These are phyloP conservation scores for Amanita fuliginea DNA, from an alignment of 768 basidiomycete genomes.

Conservation along the genomic window DNA sequence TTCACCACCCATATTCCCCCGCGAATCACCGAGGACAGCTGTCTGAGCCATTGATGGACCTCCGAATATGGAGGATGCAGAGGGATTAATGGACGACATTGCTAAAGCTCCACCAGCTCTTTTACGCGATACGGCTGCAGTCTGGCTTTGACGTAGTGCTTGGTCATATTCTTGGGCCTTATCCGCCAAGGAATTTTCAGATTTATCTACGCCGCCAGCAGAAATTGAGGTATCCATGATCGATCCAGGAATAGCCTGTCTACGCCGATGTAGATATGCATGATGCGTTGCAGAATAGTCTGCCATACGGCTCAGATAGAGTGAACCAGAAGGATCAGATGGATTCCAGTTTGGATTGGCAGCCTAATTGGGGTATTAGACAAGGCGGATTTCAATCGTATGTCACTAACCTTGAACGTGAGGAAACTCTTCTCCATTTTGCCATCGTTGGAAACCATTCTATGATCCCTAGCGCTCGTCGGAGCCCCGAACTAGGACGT, in stretches of 20 bases:
- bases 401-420: constrained; percentile 63
- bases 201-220: constrained; percentile 14
- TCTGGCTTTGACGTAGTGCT: constrained; percentile 61
- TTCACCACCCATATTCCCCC: constrained; percentile 33
- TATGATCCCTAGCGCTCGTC: constrained; percentile 50
- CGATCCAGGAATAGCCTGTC: constrained; percentile 14
- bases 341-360: constrained; percentile 96
- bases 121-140: constrained; percentile 37
- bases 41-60: constrained; percentile 53
- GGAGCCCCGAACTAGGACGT: constrained; percentile 73
- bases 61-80: constrained; percentile 36
- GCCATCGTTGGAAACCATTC: constrained; percentile 78
- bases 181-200: constrained; percentile 31
- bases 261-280: constrained; percentile 27
- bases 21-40: constrained; percentile 67
- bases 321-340: constrained; percentile 78
- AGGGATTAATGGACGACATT: constrained; percentile 34
- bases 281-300: constrained; percentile 43
- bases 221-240: constrained; percentile 14
- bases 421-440: constrained; percentile 99
- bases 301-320: constrained; percentile 81
- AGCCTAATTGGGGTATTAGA: constrained; percentile 32
- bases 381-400: not conserved
- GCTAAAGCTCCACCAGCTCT: constrained; percentile 28
- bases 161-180: constrained; percentile 68